Conservation (phyloP, 345 rosid genomes). For the Hibiscus tridactylites region DNA sequence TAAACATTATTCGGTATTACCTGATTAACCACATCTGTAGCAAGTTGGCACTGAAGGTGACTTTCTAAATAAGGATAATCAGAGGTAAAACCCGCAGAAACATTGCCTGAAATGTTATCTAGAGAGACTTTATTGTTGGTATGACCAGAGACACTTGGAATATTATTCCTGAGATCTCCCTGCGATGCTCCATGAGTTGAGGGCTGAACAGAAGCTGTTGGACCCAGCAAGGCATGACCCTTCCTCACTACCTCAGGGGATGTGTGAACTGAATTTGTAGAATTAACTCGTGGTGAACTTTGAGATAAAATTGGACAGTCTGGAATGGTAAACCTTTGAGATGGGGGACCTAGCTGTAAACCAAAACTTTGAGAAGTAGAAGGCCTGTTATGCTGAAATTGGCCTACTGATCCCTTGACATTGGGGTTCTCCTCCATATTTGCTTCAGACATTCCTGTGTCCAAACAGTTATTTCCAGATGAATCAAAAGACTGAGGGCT, state of each 20-base stretch:
- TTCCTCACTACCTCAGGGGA: constrained; percentile 34
- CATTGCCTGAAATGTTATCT: constrained; percentile 21
- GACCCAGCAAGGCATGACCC: constrained; percentile 33
- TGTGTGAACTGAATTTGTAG: constrained; percentile 19
- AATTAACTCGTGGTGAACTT: constrained; percentile 23
- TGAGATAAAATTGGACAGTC: constrained; percentile 32
- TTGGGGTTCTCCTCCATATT: constrained; percentile 21
- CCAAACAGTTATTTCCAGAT: constrained; percentile 33
- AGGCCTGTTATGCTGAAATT: constrained; percentile 41
- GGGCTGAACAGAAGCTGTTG: constrained; percentile 24
- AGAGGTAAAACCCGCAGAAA: constrained; percentile 24
- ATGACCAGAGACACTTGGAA: constrained; percentile 34
- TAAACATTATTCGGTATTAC: constrained; percentile 20
- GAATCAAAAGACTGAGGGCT: constrained; percentile 40
- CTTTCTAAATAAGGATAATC: constrained; percentile 43
- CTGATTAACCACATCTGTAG: constrained; percentile 29
- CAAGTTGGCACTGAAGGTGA: constrained; percentile 33
- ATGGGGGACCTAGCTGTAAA: constrained; percentile 73
- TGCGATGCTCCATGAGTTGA: constrained; percentile 27
- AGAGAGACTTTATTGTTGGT: constrained; percentile 13
- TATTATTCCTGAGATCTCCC: constrained; percentile 27
- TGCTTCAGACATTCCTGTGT: constrained; percentile 22
- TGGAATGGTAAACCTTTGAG: constrained; percentile 41
- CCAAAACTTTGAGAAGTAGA: constrained; percentile 69
- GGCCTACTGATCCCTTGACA: constrained; percentile 41